phyloP scores from a whole-genome alignment of 169 alveolate genomes.

The Eimeria maxima region DNA sequence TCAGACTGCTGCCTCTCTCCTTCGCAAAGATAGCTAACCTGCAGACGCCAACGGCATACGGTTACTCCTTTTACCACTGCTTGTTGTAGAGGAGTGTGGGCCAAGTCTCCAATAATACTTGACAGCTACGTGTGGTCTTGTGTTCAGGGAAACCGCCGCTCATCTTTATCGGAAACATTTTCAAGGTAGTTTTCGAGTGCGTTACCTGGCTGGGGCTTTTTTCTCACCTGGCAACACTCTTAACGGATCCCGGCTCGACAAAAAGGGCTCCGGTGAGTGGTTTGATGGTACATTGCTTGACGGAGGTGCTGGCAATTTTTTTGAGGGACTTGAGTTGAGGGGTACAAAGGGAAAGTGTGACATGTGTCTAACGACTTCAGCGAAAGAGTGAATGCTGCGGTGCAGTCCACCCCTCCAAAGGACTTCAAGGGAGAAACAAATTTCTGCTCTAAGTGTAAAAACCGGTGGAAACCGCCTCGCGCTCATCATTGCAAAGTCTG shows the following conservation, averaged over 20 bases:
- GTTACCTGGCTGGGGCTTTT: constrained; percentile 68
- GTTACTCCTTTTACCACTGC: too few species aligned
- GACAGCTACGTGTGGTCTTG: not conserved
- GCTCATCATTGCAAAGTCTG: constrained; percentile 94
- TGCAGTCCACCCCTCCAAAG: constrained; percentile 63
- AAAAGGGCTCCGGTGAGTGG: constrained; percentile 77
- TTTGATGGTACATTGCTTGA: not conserved
- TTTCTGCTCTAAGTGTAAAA: constrained; percentile 71
- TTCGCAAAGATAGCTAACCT: not conserved
- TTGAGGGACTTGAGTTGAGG: not conserved
- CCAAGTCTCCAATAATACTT: not conserved
- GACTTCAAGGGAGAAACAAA: constrained; percentile 36
- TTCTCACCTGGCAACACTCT: constrained; percentile 65
- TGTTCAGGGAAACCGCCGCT: constrained; percentile 41
- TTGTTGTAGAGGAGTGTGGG: not conserved
- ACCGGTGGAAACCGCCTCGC: constrained; percentile 93
- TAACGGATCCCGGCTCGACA: constrained; percentile 79
- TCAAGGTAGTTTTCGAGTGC: constrained; percentile 50
- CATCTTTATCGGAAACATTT: constrained; percentile 18
- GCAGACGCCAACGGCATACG: not conserved
- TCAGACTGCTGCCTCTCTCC: not conserved
- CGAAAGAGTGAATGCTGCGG: not conserved
- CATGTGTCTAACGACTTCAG: not conserved
- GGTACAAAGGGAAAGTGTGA: not conserved
- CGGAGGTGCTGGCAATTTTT: not conserved